A percentile compares a stretch with the other conserved stretches of the same genome.
Conservation (phyloP, 805 yeast genomes). For the Starmerella apicola region DNA sequence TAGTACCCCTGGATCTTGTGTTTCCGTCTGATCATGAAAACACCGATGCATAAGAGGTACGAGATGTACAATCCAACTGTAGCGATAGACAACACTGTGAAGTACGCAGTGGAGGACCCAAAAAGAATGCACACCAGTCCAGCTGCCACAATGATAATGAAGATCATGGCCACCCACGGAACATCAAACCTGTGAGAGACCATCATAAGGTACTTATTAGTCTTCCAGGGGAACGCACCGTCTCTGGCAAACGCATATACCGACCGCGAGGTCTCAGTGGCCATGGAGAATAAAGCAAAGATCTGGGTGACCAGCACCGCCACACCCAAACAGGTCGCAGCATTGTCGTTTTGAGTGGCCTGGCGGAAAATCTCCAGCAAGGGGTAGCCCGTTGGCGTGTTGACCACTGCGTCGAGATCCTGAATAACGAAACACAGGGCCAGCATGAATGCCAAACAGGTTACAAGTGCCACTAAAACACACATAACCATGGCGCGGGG, state of each 20-base stretch:
- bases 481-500: constrained; percentile 53
- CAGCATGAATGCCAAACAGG: constrained; percentile 29
- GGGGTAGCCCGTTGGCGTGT: constrained; percentile 48
- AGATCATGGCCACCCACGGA: constrained; percentile 49
- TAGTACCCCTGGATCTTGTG: constrained; percentile 38
- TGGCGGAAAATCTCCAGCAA: constrained; percentile 52
- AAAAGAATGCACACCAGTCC: constrained; percentile 44
- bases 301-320: constrained; percentile 42
- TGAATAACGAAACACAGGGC: constrained; percentile 41
- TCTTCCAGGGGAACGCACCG: constrained; percentile 40
- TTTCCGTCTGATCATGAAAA: constrained; percentile 16
- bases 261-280: constrained; percentile 57
- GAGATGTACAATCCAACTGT: constrained; percentile 44
- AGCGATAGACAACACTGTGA: constrained; percentile 51
- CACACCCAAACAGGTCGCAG: constrained; percentile 38
- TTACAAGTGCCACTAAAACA: constrained; percentile 52
- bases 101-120: constrained; percentile 57
- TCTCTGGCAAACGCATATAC: constrained; percentile 62
- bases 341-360: constrained; percentile 39
- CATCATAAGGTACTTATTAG: constrained; percentile 37
- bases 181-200: constrained; percentile 38
- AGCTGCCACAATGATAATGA: constrained; percentile 42
- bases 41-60: constrained; percentile 43
- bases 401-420: constrained; percentile 38
- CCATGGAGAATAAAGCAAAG: constrained; percentile 48